Evolutionary conservation across 2,329 filamentous ascomycete genomes (phyloP).

Genomic region (Zymoseptoria crescenta): DNA sequence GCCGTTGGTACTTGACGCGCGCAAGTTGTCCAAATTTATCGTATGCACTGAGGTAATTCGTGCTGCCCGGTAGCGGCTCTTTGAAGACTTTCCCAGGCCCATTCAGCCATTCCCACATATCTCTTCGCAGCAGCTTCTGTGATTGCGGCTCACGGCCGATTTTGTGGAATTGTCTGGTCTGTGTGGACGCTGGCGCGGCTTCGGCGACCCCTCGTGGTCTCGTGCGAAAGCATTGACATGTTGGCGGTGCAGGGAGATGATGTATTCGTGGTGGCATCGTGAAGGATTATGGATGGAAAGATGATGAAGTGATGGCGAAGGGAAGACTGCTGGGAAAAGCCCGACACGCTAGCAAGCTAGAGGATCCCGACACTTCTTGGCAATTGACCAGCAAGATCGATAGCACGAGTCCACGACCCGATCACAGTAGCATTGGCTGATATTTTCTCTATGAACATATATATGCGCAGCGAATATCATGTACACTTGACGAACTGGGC

Average conservation of each 20-base stretch:
- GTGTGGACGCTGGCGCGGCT: background rate
- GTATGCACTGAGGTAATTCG: constrained; percentile 50
- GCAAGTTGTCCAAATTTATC: constrained; percentile 43
- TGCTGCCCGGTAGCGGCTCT: constrained; percentile 42
- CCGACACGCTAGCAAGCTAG: background rate
- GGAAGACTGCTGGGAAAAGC: background rate
- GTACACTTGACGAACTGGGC: no score
- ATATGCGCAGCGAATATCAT: no score
- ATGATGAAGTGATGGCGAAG: background rate
- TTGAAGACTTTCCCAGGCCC: constrained; percentile 45
- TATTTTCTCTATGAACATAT: no score
- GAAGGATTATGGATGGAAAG: background rate
- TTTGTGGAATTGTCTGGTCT: constrained; percentile 15
- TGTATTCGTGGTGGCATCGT: constrained; percentile 26
- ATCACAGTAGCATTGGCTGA: no score
- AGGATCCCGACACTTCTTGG: no score
- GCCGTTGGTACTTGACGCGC: constrained; percentile 24
- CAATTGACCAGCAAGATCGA: no score
- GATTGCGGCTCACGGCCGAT: constrained; percentile 5
- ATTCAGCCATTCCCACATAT: constrained; percentile 54
- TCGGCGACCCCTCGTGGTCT: constrained; percentile 10
- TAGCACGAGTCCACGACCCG: no score
- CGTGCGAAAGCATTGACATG: constrained; percentile 23
- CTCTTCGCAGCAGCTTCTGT: constrained; percentile 44
- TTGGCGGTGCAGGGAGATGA: constrained; percentile 14